Evolutionary conservation across 495 filamentous ascomycete genomes (phyloP).

Genomic region (Jackrogersella multiformis): DNA sequence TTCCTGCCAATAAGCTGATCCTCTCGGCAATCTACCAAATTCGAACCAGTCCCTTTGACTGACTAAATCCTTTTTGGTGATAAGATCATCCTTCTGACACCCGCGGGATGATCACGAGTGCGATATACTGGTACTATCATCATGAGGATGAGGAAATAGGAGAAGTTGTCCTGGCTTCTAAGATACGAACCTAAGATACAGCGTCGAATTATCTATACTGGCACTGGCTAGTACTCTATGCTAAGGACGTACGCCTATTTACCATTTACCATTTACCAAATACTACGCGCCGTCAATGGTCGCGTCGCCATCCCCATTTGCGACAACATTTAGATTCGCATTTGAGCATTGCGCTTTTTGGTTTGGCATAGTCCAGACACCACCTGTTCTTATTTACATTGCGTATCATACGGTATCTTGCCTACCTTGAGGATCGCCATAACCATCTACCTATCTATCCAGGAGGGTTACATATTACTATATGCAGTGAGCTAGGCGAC

Average conservation of each 20-base stretch:
- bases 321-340: conserved; percentile 14
- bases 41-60: conserved; percentile 32
- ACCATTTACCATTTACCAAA: background rate
- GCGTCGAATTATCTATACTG: background rate
- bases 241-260: background rate
- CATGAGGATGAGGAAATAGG: conserved; percentile 9
- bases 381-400: conserved; percentile 11
- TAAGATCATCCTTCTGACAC: conserved; percentile 29
- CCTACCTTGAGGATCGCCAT: conserved; percentile 15
- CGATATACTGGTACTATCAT: background rate
- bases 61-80: conserved; percentile 23
- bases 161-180: conserved; percentile 6
- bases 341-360: conserved; percentile 26
- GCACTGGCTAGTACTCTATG: background rate
- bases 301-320: conserved; percentile 20
- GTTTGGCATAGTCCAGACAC: conserved; percentile 22
- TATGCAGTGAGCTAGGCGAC: too few species aligned
- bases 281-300: conserved; percentile 20
- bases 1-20: conserved; percentile 28
- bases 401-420: conserved; percentile 7
- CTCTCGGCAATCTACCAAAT: conserved; percentile 42
- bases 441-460: too few species aligned
- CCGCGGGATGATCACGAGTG: conserved; percentile 8
- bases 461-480: too few species aligned
- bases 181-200: background rate